Evolutionary conservation across 148 eudicot species (phyloP).

Genomic region (Rhododendron henanense): DNA sequence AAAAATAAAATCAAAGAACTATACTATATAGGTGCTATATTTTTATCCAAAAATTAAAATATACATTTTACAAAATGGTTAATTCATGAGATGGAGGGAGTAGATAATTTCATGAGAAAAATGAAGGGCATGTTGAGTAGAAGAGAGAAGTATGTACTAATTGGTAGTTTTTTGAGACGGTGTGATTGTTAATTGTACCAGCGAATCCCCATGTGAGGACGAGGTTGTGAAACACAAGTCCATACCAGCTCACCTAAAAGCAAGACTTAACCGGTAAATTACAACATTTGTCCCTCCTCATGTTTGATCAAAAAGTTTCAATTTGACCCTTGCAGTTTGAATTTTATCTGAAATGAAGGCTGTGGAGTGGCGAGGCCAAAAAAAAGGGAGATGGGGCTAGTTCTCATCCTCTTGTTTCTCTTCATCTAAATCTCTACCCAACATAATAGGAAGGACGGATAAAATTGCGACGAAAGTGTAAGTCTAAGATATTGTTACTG

Average conservation of each 20-base stretch:
- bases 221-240: neutral
- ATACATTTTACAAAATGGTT: neutral
- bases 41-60: too few relatives aligned
- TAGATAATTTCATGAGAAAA: neutral
- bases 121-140: neutral
- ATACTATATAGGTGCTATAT: neutral
- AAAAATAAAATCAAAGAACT: too few relatives aligned
- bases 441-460: neutral
- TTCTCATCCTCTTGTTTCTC: neutral
- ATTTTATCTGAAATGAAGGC: neutral
- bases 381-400: neutral
- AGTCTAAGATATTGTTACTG: neutral
- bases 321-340: neutral
- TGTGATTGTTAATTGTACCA: constrained; percentile 1
- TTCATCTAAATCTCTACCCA: neutral
- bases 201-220: constrained; percentile 19
- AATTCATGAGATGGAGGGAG: too few relatives aligned
- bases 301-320: neutral
- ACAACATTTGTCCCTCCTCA: neutral
- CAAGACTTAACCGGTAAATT: neutral
- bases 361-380: neutral
- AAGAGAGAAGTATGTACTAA: neutral
- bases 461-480: neutral
- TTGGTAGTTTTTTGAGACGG: neutral
- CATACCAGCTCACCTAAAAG: neutral